Base-by-base conservation (phyloP, 345 rosid genomes). In the Cochlearia excelsa region DNA sequence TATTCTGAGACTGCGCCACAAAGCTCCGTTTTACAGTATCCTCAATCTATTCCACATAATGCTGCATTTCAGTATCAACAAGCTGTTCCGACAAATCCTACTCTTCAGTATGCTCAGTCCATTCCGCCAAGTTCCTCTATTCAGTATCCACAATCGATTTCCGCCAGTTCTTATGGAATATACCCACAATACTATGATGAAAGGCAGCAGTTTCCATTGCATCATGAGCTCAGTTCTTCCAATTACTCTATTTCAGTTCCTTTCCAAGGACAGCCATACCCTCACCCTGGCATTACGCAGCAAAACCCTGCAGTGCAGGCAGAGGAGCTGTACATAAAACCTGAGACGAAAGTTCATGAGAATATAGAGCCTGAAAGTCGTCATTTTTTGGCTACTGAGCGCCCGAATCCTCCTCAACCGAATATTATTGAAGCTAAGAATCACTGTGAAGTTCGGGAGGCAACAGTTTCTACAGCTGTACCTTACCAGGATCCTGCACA, bases 121-220 rank as follows among this genome's bases (percentile, higher is more conserved):
- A 50, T 57, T 51, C 74, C 59, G 11, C 74, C 74, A 29, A 44
- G 43, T 30, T 46, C 74, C 8, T 10, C 67, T 61, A 58, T 64
- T 61, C 78, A 70, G 49, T 61, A 87, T 69, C 71, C 83, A 59
- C 81, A 61, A 49, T 70, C 77, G 4, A 55, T 78, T 69, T 79
- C 84, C 48, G 59, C 84, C 46, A 35, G 37, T 77, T 71, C 82
- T 28, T 65, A 66, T 47, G 91, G 84, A 73, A 66, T 63, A 37
- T 63, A 75, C 75, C 75, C 81, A 11, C 84, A 71, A 53, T 75
- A 68, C 69, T 78, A 76, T 72, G 75, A 74, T 44, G 88, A 73
- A 67, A 64, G 50, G 7, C 63, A 65, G 43, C 84, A 77, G 59
- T 56, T 75, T 52, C 82, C 68, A 3, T 9, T 77, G 72, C 80